phyloP scores from a whole-genome alignment of 768 basidiomycete species.

The Psilocybe sp. region DNA sequence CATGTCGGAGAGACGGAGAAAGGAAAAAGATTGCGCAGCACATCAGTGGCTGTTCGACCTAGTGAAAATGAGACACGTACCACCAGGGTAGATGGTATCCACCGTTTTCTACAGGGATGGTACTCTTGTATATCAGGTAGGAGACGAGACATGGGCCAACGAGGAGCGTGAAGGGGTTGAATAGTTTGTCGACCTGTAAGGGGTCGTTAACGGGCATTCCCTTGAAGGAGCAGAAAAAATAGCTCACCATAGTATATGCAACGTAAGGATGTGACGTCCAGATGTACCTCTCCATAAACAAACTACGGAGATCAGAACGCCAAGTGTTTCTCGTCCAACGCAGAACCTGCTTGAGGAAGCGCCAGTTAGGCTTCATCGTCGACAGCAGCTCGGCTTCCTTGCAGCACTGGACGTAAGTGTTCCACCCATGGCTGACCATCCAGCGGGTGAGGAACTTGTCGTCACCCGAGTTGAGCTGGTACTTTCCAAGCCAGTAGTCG shows the following conservation, averaged over 20 bases:
- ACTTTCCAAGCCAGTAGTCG: slow-evolving; percentile 91
- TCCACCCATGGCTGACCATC: slow-evolving; percentile 97
- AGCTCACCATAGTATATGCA: slow-evolving; percentile 86
- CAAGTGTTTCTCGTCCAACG: slow-evolving; percentile 95
- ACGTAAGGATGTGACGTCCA: slow-evolving; percentile 92
- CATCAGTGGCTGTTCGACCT: not conserved
- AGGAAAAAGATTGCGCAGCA: not conserved
- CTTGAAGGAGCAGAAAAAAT: slow-evolving; percentile 32
- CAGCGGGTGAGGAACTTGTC: slow-evolving; percentile 94
- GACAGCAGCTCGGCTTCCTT: slow-evolving; percentile 81
- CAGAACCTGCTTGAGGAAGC: slow-evolving; percentile 90
- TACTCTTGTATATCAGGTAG: slow-evolving; percentile 77
- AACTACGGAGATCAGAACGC: slow-evolving; percentile 82
- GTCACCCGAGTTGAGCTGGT: slow-evolving; percentile 92
- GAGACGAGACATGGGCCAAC: slow-evolving; percentile 80
- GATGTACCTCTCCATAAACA: slow-evolving; percentile 85
- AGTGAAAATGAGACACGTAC: slow-evolving; percentile 36
- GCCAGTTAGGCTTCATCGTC: slow-evolving; percentile 97
- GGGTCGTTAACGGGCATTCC: not conserved
- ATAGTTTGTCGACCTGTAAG: slow-evolving; percentile 72
- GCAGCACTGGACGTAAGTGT: slow-evolving; percentile 88
- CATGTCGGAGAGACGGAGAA: slow-evolving; percentile 4
- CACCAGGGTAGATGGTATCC: slow-evolving; percentile 85
- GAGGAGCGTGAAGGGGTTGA: slow-evolving; percentile 85
- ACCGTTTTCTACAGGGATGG: slow-evolving; percentile 59